phyloP scores from a whole-genome alignment of 2,329 filamentous ascomycete species.

The Zymoseptoria crescenta region DNA sequence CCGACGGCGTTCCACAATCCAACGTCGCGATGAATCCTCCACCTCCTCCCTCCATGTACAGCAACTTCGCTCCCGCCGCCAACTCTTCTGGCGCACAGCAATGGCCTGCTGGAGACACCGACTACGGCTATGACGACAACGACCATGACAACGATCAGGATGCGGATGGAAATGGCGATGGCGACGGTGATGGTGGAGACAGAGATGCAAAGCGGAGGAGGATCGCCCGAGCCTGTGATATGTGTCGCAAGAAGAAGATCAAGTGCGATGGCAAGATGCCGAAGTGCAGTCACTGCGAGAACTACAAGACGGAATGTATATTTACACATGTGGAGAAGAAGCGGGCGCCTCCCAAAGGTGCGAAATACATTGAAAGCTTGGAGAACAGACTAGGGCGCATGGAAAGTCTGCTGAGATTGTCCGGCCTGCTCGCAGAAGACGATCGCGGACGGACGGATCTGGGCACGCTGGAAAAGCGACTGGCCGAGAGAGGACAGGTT shows the following conservation, averaged over 20 bases:
- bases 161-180: constrained; percentile 15
- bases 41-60: not conserved
- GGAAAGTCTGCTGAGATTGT: constrained; percentile 82
- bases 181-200: constrained; percentile 22
- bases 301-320: constrained; percentile 95
- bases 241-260: constrained; percentile 94
- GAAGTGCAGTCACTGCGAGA: constrained; percentile 88
- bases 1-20: not conserved
- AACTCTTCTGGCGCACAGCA: not conserved
- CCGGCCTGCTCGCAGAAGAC: constrained; percentile 77
- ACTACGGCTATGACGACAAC: constrained; percentile 16
- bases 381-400: constrained; percentile 93
- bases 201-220: constrained; percentile 76
- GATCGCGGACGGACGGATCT: constrained; percentile 81
- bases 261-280: constrained; percentile 97
- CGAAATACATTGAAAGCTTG: constrained; percentile 94
- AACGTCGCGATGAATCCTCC: not conserved
- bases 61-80: not conserved
- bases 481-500: constrained; percentile 42
- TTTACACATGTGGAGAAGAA: constrained; percentile 99
- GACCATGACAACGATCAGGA: not conserved
- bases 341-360: constrained; percentile 90
- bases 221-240: constrained; percentile 86
- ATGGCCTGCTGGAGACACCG: constrained; percentile 14
- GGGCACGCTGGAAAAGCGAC: constrained; percentile 73